Conservation (phyloP, 306 rosid species). For the Oxytropis ochrocephala region DNA sequence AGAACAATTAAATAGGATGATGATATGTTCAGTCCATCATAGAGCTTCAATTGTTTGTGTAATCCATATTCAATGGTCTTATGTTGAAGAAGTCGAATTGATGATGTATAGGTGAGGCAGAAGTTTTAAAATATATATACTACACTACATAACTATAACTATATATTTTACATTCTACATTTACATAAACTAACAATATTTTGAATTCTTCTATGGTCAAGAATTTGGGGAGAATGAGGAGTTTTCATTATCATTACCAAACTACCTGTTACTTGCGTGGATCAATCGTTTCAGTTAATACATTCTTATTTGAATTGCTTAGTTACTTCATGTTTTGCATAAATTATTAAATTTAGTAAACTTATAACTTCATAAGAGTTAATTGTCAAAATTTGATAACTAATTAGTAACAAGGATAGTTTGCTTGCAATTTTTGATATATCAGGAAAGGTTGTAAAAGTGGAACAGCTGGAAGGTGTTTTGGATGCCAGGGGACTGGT, state of each 20-base stretch:
- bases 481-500: conserved; percentile 71
- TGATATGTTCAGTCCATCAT: neutral
- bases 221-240: neutral
- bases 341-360: neutral
- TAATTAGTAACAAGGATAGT: neutral
- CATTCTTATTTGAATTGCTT: neutral
- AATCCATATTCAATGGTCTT: neutral
- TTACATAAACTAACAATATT: neutral
- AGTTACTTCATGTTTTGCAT: neutral
- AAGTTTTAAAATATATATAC: neutral
- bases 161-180: neutral
- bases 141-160: neutral
- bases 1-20: neutral
- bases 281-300: neutral
- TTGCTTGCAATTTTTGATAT: neutral
- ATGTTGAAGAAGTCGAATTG: neutral
- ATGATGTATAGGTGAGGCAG: neutral
- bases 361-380: neutral
- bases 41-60: neutral
- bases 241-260: neutral
- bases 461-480: conserved; percentile 56
- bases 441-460: conserved; percentile 75
- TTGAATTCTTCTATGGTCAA: neutral
- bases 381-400: neutral
- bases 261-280: neutral